These are phyloP conservation scores for Triticum timopheevii DNA, from an alignment of 176 grass and related monocot genomes.

Conservation along the genomic window DNA sequence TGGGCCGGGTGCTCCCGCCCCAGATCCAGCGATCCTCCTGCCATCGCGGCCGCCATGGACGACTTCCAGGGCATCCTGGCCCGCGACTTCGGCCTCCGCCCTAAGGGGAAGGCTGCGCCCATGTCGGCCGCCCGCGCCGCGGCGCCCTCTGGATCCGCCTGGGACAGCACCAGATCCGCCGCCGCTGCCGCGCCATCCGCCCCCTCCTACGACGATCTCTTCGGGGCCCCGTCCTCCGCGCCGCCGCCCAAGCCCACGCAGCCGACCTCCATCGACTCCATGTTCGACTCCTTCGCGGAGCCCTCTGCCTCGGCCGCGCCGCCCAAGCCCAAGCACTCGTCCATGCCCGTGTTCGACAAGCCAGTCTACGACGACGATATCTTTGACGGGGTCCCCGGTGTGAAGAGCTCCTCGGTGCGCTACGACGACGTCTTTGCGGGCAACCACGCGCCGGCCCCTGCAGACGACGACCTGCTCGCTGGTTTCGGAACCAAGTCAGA, in stretches of 20 bases:
- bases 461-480: conserved; percentile 68
- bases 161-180: conserved; percentile 53
- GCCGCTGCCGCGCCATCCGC: conserved; percentile 30
- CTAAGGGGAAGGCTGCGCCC: conserved; percentile 59
- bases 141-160: conserved; percentile 26
- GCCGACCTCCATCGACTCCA: conserved; percentile 41
- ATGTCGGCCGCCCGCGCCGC: conserved; percentile 55
- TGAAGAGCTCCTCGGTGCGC: conserved; percentile 42
- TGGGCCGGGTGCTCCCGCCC: neutral
- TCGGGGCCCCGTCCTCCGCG: conserved; percentile 37
- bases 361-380: conserved; percentile 65
- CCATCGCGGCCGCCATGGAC: conserved; percentile 32
- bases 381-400: conserved; percentile 57
- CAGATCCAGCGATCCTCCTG: conserved; percentile 36
- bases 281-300: conserved; percentile 51
- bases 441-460: conserved; percentile 29
- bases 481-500: conserved; percentile 44
- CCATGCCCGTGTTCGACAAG: conserved; percentile 53
- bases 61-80: conserved; percentile 59
- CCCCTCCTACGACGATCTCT: conserved; percentile 61
- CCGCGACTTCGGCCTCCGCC: conserved; percentile 67
- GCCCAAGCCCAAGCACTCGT: conserved; percentile 41
- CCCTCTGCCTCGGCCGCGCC: neutral
- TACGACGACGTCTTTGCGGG: conserved; percentile 66
- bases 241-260: conserved; percentile 27